Base-by-base conservation (phyloP, 1,284 basidiomycete species). In the Singerocomus rubriflavus region DNA sequence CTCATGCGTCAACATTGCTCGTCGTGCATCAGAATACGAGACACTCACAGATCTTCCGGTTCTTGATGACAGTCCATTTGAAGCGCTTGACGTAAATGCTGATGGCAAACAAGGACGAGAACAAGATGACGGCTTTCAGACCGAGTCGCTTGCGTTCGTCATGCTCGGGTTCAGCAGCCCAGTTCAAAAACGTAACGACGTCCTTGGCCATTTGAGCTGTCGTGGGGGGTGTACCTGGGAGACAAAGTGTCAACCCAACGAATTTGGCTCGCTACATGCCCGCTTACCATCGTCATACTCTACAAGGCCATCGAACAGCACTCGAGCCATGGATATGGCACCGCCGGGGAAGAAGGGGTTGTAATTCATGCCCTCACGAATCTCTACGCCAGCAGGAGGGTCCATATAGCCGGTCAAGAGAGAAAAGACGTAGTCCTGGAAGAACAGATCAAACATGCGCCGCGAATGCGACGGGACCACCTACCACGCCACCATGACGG, bases 141-240 rank as follows among this genome's bases (percentile, higher is more conserved):
- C 96, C 95, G 68, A 88, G 87, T 80, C 93, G 93, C 82, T 99
- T 99, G 68, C 97, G 83, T 69, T 95, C 87, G 70, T 99, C 97
- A 69, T 96, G 92, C 73, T 99, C 97, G 27, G 97, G 97, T 73
- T 99, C 97, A 52, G 96, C 83, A 38, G 91, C 90, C 93, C 93
- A 97, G 73, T 82, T 84, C 53, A 99, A 75, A 88, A 99, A 99
- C 4, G 90, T 93, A 36, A 85, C 84, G 45, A 99, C 94, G 65
- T 99, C 97, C 82, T 99, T 99, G 61, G 97, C 95, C 94, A 99
- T 96, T 73, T 99, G 97, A n/a, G 92, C 91, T 10, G 94, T 90
- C 44, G 96, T 99, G 11, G 96, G 92, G 10, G 96, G 93, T 6
- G 97, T 99, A 50, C 91, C 93, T 91, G 51, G 21, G 48, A 44